A percentile compares a stretch with the other conserved stretches of the same genome.
Evolutionary conservation across 2,329 filamentous ascomycete genomes (phyloP).

Genomic region (Epichloe coenophiala): DNA sequence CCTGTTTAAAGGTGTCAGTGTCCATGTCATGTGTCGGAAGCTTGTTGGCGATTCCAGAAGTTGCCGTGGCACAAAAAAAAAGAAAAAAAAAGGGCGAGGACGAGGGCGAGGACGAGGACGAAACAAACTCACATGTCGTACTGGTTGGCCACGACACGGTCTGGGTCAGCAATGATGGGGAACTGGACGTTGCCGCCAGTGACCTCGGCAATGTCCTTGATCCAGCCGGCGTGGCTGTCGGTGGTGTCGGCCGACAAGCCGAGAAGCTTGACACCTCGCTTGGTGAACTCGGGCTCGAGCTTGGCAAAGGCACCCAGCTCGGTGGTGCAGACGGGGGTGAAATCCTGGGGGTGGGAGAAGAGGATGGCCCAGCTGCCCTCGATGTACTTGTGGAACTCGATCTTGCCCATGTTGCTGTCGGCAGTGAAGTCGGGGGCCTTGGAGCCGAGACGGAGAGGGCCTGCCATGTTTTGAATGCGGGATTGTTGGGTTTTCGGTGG

Average conservation of each 20-base stretch:
- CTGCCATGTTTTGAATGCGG: slow-evolving; percentile 14
- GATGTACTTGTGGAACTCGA: slow-evolving; percentile 74
- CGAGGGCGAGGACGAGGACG: too few relatives aligned
- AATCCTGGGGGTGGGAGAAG: slow-evolving; percentile 81
- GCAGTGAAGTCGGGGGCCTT: slow-evolving; percentile 72
- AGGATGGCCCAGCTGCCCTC: slow-evolving; percentile 68
- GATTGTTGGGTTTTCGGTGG: background rate
- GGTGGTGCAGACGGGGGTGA: slow-evolving; percentile 90
- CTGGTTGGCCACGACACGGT: slow-evolving; percentile 58
- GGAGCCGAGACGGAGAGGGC: slow-evolving; percentile 47
- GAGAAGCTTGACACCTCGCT: slow-evolving; percentile 81
- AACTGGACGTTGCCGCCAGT: slow-evolving; percentile 56
- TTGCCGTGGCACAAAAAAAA: too few relatives aligned
- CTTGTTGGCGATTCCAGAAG: background rate
- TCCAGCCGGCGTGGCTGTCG: slow-evolving; percentile 74
- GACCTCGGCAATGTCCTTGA: slow-evolving; percentile 76
- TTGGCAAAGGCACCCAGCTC: slow-evolving; percentile 90
- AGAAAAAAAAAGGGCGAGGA: too few relatives aligned
- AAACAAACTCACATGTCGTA: slow-evolving; percentile 58
- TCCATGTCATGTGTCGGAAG: too few relatives aligned
- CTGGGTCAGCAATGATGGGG: slow-evolving; percentile 72
- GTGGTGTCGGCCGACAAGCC: slow-evolving; percentile 81
- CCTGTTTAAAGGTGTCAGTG: slow-evolving; percentile 24
- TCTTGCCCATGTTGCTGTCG: slow-evolving; percentile 63
- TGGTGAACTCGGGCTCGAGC: slow-evolving; percentile 75